These are phyloP conservation scores for Puccinia brachypodii DNA, from an alignment of 1,284 basidiomycete genomes.

Conservation along the genomic window DNA sequence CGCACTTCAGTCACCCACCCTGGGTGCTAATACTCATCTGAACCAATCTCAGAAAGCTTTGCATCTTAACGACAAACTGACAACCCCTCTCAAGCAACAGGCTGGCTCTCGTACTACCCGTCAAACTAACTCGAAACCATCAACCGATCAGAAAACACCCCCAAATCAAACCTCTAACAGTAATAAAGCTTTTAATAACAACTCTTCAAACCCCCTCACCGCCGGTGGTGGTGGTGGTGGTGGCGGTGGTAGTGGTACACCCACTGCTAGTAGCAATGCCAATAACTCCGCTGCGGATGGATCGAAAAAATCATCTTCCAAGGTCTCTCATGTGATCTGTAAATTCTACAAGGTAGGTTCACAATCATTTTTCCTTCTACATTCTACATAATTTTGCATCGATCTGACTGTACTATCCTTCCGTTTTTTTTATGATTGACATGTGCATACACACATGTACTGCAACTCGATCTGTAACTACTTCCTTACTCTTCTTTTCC, in stretches of 20 bases:
- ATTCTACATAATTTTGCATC: conserved; percentile 62
- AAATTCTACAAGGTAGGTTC: conserved; percentile 85
- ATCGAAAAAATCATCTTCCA: conserved; percentile 43
- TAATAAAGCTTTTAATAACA: too few relatives aligned
- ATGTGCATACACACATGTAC: background rate
- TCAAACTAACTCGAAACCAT: background rate
- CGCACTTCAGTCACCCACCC: background rate
- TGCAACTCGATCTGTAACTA: background rate
- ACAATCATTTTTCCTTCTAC: background rate
- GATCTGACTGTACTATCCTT: background rate
- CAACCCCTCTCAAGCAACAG: conserved; percentile 12
- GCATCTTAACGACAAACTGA: conserved; percentile 2
- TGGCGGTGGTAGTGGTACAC: too few relatives aligned
- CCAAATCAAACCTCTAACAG: background rate
- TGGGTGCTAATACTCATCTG: background rate
- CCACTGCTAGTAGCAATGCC: background rate
- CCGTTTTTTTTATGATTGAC: background rate
- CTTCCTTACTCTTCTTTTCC: conserved; percentile 61
- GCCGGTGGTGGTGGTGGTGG: too few relatives aligned
- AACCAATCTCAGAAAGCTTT: background rate
- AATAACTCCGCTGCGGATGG: background rate
- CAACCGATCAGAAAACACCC: background rate
- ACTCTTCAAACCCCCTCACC: background rate
- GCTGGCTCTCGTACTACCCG: background rate
- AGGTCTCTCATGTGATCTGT: conserved; percentile 89